Base-by-base conservation (phyloP, 148 eudicot species). In the Spergularia marina region DNA sequence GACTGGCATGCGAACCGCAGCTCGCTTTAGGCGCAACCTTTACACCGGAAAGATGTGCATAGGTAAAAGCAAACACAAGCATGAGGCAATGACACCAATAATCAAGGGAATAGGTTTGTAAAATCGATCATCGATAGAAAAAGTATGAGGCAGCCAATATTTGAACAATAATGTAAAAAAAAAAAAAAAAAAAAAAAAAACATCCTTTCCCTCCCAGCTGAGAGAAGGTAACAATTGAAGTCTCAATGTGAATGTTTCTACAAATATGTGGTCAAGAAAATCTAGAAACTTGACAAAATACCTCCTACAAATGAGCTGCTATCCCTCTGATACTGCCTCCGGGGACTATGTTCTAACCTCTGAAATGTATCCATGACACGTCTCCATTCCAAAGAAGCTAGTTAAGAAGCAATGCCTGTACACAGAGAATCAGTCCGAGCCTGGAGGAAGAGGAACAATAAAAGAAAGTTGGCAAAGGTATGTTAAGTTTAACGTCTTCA, bases 381-480 rank as follows among this genome's bases (percentile, higher is more conserved):
- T 69, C 68, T 78, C 68, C 62, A 18, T 23, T 58, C 82, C 53
- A 14, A 65, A 57, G 34, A 53, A 65, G 65, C 52, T 53, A 30
- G 30, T 77, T 73, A 82, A 53, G 85, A 44, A 76, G 76, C 65
- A 56, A 61, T 4, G 44, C 82, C 85, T 79, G 85, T n/a, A 68
- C 68, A 75, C 49, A 78, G 65, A 75, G 14, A 12, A 18, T 18
- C 34, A 81, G 58, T 67, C 77, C 23, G 15, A 56, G 53, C 40
- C 21, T 41, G 14, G 13, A 54, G 58, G 21, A 21, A 11, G 3
- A 2, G 56, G 53, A 18, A 12, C 9, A n/a, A 13, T 21, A 40
- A 16, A 39, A 51, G 30, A 25, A 49, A 47, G 16, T n/a, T 1
- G 39, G 20, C 40, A 47, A 16, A n/a, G 20, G 20, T 15, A 76